Evolutionary conservation across 2,329 filamentous ascomycete genomes (phyloP).

Genomic region (Penicillium sp.): DNA sequence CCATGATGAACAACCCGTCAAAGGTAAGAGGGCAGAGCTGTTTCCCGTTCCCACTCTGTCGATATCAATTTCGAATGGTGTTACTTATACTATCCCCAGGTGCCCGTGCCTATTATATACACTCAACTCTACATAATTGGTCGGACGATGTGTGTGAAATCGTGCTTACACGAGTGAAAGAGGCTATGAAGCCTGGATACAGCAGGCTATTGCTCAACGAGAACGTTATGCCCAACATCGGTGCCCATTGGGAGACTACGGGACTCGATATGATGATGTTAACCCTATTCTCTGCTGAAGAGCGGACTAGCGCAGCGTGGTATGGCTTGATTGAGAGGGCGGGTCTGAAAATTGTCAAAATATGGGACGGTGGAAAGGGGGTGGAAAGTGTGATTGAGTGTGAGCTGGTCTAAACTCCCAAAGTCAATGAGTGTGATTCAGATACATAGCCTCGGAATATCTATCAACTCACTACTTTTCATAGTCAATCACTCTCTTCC

Average conservation of each 20-base stretch:
- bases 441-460: not conserved
- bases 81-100: not conserved
- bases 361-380: not conserved
- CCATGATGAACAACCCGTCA: not conserved
- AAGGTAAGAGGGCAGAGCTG: not conserved
- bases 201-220: slow-evolving; percentile 4
- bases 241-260: slow-evolving; percentile 4
- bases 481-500: not conserved
- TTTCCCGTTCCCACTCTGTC: not conserved
- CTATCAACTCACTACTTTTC: not conserved
- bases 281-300: not conserved
- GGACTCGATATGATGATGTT: slow-evolving; percentile 3
- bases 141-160: slow-evolving; percentile 3
- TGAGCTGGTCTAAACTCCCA: not conserved
- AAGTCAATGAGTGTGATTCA: not conserved
- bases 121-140: slow-evolving; percentile 1
- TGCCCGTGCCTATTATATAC: slow-evolving; percentile 3
- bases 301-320: not conserved
- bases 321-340: not conserved
- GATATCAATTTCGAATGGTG: not conserved
- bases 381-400: slow-evolving; percentile 1
- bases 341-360: not conserved
- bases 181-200: slow-evolving; percentile 4
- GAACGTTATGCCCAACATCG: not conserved
- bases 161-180: slow-evolving; percentile 1